phyloP scores from a whole-genome alignment of 2,329 filamentous ascomycete genomes.

The Stenocarpella maydis region DNA sequence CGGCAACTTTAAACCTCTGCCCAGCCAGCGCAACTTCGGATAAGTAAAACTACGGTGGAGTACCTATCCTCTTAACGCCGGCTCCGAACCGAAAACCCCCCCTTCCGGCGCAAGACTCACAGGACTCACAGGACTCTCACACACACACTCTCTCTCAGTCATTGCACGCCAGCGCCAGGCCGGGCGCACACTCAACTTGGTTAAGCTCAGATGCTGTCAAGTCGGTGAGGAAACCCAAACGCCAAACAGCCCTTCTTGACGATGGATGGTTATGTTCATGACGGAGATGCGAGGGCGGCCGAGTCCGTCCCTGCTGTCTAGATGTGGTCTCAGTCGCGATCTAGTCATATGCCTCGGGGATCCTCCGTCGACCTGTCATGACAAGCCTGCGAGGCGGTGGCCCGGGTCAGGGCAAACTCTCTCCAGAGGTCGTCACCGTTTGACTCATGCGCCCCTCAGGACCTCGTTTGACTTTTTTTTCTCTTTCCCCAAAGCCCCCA shows the following conservation, averaged over 20 bases:
- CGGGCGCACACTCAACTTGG: not conserved
- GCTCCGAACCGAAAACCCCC: constrained; percentile 3
- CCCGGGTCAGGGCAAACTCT: constrained; percentile 18
- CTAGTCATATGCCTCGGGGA: constrained; percentile 24
- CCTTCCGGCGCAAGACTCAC: not conserved
- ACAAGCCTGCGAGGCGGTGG: constrained; percentile 19
- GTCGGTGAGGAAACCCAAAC: constrained; percentile 25
- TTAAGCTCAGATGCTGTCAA: constrained; percentile 24
- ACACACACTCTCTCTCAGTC: not conserved
- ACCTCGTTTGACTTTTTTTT: constrained; percentile 26
- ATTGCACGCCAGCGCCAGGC: constrained; percentile 2
- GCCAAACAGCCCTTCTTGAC: not conserved
- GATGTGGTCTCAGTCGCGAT: constrained; percentile 23
- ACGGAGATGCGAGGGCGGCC: constrained; percentile 4
- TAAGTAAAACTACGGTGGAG: no score
- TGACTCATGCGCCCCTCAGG: constrained; percentile 24
- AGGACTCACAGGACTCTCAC: no score
- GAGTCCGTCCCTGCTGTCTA: constrained; percentile 13
- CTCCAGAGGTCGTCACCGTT: constrained; percentile 18
- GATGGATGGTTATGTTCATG: not conserved
- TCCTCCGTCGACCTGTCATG: constrained; percentile 23
- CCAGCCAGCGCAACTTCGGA: not conserved
- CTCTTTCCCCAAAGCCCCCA: constrained; percentile 1
- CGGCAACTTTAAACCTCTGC: not conserved
- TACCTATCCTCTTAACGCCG: not conserved